Evolutionary conservation across 345 rosid species (phyloP), one percentile per base, ranked within the genome.

Genomic region (Hibiscus syriacus): DNA sequence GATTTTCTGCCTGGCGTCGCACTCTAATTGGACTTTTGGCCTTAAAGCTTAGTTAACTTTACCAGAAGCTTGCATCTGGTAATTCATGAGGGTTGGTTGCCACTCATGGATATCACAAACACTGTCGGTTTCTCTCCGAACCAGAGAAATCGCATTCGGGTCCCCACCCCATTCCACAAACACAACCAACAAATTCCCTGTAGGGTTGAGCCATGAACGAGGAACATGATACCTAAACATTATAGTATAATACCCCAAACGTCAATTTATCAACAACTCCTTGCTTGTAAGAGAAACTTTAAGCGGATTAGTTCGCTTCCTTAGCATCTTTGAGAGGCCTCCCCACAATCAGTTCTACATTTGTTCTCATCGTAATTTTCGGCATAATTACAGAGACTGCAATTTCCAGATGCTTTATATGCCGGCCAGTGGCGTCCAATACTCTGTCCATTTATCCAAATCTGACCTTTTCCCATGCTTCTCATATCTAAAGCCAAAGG

Each of bases 131-230:
- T 87, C 89, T 68, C 99, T 79, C 69, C 92, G 84, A 19, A 91
- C 98, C 79, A 94, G 61, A 14, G 90, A 77, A 69, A 94, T 87
- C 5, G 93, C 92, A 34, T 89, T 91, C 0, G 99, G 99, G 46
- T 94, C 89, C 57, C 99, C 99, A 41, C 99, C 99, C 93, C 90
- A n/a, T n/a, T n/a, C n/a, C n/a, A n/a, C n/a, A n/a, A n/a, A n/a
- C n/a, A n/a, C n/a, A n/a, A n/a, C n/a, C n/a, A n/a, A n/a, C n/a
- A n/a, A n/a, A n/a, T n/a, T n/a, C n/a, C n/a, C n/a, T n/a, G n/a
- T n/a, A n/a, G n/a, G n/a, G n/a, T n/a, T n/a, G n/a, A n/a, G n/a
- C n/a, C n/a, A n/a, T n/a, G n/a, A n/a, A n/a, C n/a, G 84, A 60
- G 99, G 99, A 41, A 91, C 84, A 50, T 91, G 99, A 71, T 94